These are phyloP conservation scores for Erodium texanum DNA, from an alignment of 441 rosid species.

Conservation along the genomic window DNA sequence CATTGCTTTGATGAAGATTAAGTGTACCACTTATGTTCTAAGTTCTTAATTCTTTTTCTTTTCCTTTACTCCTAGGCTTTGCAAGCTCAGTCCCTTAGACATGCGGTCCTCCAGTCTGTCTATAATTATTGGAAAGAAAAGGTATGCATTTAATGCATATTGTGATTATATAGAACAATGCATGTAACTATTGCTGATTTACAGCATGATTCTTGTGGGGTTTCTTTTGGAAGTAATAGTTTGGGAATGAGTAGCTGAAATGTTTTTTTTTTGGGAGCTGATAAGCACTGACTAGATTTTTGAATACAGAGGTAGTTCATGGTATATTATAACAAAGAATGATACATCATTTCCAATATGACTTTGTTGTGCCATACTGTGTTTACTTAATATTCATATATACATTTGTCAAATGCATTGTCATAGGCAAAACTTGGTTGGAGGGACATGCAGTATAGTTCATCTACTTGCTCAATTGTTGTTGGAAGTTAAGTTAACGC, in stretches of 20 bases:
- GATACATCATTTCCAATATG: neutral
- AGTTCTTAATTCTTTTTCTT: slow-evolving; percentile 11
- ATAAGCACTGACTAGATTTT: neutral
- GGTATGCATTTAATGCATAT: slow-evolving; percentile 33
- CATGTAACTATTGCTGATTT: neutral
- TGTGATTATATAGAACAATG: slow-evolving; percentile 5
- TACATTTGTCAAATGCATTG: neutral
- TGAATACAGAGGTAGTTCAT: neutral
- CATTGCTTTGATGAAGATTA: neutral
- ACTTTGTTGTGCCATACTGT: neutral
- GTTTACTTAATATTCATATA: neutral
- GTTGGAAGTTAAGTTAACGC: neutral
- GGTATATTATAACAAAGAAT: neutral
- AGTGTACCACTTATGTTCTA: neutral
- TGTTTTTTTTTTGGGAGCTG: neutral
- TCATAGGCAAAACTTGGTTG: neutral
- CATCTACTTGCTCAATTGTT: neutral
- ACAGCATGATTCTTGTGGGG: neutral
- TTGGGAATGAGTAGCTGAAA: neutral
- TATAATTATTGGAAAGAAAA: slow-evolving; percentile 87
- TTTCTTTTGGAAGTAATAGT: neutral
- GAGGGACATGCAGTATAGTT: neutral
- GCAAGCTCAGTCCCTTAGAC: slow-evolving; percentile 51
- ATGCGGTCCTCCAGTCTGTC: slow-evolving; percentile 61
- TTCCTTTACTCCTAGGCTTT: slow-evolving; percentile 44